A percentile compares a stretch with the other conserved stretches of the same genome.
These are phyloP conservation scores for Croton setiger DNA, from an alignment of 441 rosid genomes.

Conservation along the genomic window DNA sequence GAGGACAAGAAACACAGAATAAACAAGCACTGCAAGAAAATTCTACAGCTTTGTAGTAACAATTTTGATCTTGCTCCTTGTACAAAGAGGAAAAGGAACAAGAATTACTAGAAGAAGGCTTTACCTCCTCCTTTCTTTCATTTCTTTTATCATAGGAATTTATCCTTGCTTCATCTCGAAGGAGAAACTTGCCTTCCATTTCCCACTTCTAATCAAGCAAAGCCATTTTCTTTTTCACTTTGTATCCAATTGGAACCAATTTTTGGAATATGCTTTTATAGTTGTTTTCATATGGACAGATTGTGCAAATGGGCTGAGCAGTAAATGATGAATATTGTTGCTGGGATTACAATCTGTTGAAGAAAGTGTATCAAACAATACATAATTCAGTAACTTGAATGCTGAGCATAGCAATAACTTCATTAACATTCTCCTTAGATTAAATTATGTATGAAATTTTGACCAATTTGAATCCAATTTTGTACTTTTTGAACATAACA, in stretches of 20 bases:
- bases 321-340: background rate
- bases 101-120: background rate
- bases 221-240: background rate
- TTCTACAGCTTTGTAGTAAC: conserved; percentile 34
- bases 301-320: background rate
- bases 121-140: conserved; percentile 13
- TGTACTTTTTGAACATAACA: background rate
- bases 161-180: conserved; percentile 11
- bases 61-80: conserved; percentile 14
- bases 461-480: too few relatives aligned
- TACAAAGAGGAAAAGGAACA: conserved; percentile 12
- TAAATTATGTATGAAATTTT: too few relatives aligned
- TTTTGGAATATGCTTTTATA: conserved; percentile 7
- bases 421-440: too few relatives aligned
- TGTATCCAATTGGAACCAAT: conserved; percentile 7
- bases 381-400: background rate
- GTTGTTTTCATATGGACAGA: conserved; percentile 1
- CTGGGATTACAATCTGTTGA: background rate
- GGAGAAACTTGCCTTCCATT: conserved; percentile 17
- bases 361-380: background rate
- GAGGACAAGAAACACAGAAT: conserved; percentile 57
- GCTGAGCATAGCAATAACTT: background rate
- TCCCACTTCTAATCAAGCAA: background rate
- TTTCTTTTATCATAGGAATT: background rate
- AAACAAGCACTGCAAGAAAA: conserved; percentile 52